Base-by-base conservation (phyloP, 129 eudicot species). In the Silybum marianum region DNA sequence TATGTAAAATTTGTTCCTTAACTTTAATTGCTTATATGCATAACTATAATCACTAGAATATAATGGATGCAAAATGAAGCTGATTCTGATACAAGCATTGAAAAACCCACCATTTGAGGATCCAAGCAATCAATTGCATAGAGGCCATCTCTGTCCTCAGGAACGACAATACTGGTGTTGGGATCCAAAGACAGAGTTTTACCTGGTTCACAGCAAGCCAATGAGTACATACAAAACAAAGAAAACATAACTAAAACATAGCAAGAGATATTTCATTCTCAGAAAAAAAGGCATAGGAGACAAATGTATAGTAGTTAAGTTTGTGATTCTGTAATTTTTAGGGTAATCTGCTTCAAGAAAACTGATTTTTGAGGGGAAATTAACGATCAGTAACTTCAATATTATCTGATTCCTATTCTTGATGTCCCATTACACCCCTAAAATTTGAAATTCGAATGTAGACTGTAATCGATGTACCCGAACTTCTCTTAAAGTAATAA, bases 81-180 rank as follows among this genome's bases (percentile, higher is more conserved):
- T 51, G 16, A 71, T 68, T 73, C 18, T 8, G n/a, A 58, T 51
- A 30, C 19, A 72, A 46, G 73, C 9, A 42, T 21, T n/a, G 9
- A 51, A 44, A 79, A 12, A 87, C 83, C 9, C 81, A 96, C 99
- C 99, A 96, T 84, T 83, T 91, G 93, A 58, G 99, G 99, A 87
- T 96, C 99, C 89, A 96, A 87, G 68, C 83, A 82, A 86, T 96
- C 99, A 84, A 96, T 91, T 34, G 99, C 99, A 90, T 89, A 86
- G 28, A 96, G 86, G 28, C 99, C 99, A 73, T 87, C 82, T 86
- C 99, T 88, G 63, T 96, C 99, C 69, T 93, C 86, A 22, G 99
- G 99, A 63, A 93, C 95, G 79, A 84, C 88, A 80, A 96, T 89
- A 74, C 82, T 85, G 34, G 93, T 87, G 60, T 91, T 89, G 48